Evolutionary conservation across 2,329 filamentous ascomycete genomes (phyloP).

Genomic region (Fusarium pilosicola): DNA sequence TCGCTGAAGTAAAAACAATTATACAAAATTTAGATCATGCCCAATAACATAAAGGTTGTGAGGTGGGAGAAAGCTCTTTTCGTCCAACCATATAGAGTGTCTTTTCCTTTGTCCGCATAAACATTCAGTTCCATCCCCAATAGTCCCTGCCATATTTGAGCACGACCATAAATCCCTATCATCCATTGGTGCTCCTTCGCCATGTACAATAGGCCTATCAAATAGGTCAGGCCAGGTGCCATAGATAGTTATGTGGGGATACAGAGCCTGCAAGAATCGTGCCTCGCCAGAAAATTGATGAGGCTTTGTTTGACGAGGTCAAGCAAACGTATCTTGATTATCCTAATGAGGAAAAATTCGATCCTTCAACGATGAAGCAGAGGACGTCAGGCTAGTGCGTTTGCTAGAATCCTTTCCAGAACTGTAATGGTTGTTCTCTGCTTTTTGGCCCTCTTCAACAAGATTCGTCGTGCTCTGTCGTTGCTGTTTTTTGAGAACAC

Average conservation of each 20-base stretch:
- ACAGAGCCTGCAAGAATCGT: background rate
- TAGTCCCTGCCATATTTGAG: background rate
- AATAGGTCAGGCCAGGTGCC: background rate
- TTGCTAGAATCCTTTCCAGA: constrained; percentile 35
- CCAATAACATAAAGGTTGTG: constrained; percentile 6
- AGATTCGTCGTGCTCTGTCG: constrained; percentile 43
- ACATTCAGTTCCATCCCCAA: background rate
- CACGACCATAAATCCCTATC: background rate
- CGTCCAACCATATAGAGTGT: constrained; percentile 3
- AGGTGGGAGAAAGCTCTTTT: constrained; percentile 2
- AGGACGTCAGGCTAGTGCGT: constrained; percentile 39
- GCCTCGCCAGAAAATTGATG: background rate
- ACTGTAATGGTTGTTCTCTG: constrained; percentile 39
- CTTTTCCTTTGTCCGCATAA: background rate
- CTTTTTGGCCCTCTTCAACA: constrained; percentile 39
- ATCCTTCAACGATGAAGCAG: constrained; percentile 42
- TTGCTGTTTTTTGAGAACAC: constrained; percentile 52
- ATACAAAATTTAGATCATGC: constrained; percentile 20
- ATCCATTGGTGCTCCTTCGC: background rate
- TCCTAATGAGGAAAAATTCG: constrained; percentile 37
- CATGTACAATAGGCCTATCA: background rate
- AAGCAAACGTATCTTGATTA: background rate
- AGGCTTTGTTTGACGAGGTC: background rate
- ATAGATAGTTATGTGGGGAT: background rate
- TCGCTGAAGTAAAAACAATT: constrained; percentile 33